Evolutionary conservation across 148 eudicot species (phyloP).

Genomic region (Camellia japonica): DNA sequence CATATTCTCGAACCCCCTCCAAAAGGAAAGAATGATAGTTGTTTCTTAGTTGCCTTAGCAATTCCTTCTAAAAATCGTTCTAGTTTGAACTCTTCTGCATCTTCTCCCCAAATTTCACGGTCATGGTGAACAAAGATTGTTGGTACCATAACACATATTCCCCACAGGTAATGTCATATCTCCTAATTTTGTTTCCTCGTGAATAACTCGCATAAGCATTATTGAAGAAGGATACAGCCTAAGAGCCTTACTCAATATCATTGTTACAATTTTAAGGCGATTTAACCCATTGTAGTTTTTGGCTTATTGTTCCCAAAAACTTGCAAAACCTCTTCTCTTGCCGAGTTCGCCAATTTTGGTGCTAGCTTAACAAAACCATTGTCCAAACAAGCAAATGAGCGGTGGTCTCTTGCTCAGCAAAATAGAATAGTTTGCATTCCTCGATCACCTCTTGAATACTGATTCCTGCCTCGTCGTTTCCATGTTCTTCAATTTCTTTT

Average conservation of each 20-base stretch:
- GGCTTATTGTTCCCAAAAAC: background rate
- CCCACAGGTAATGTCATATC: slow-evolving; percentile 37
- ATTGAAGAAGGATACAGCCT: slow-evolving; percentile 42
- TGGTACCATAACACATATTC: slow-evolving; percentile 20
- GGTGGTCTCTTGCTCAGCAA: slow-evolving; percentile 29
- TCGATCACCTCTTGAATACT: slow-evolving; percentile 19
- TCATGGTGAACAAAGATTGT: slow-evolving; percentile 32
- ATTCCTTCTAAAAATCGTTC: slow-evolving; percentile 54
- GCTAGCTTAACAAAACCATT: too few species aligned
- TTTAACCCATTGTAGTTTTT: slow-evolving; percentile 13
- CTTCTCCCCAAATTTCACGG: slow-evolving; percentile 53
- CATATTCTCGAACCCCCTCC: slow-evolving; percentile 56
- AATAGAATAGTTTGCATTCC: slow-evolving; percentile 29
- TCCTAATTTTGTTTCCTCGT: slow-evolving; percentile 34
- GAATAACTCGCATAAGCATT: slow-evolving; percentile 5
- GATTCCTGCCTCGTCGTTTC: background rate
- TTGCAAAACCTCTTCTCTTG: too few species aligned
- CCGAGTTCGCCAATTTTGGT: too few species aligned
- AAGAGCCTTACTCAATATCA: slow-evolving; percentile 49
- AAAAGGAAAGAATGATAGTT: slow-evolving; percentile 44
- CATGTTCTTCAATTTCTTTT: slow-evolving; percentile 18
- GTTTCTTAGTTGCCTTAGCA: slow-evolving; percentile 34
- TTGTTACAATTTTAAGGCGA: slow-evolving; percentile 32
- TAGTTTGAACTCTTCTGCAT: slow-evolving; percentile 54
- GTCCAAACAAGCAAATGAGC: slow-evolving; percentile 9